Conservation (phyloP, 176 grass and related monocot species). For the Ensete ventricosum region DNA sequence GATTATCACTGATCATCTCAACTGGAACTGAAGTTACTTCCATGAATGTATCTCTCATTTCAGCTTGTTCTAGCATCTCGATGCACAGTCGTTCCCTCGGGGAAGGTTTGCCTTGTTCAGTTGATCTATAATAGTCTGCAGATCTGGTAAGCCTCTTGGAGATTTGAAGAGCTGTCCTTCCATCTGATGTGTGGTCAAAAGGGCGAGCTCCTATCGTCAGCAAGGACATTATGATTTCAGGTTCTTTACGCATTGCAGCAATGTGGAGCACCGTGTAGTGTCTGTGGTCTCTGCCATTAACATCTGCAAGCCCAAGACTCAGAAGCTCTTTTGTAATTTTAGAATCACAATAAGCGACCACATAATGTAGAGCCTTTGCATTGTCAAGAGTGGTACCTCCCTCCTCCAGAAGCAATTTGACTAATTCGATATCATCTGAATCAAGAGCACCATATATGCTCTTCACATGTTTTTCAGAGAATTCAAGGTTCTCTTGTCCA, state of each 20-base stretch:
- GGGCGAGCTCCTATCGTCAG: constrained; percentile 9
- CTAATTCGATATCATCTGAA: constrained; percentile 20
- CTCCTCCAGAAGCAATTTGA: constrained; percentile 12
- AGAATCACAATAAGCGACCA: constrained; percentile 4
- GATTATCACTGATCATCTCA: constrained; percentile 2
- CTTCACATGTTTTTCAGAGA: constrained; percentile 5
- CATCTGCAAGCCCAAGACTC: constrained; percentile 1
- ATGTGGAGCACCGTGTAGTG: constrained; percentile 5
- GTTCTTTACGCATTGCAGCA: constrained; percentile 17
- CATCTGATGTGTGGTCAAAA: not conserved
- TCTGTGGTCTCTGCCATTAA: constrained; percentile 6
- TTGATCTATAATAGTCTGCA: not conserved
- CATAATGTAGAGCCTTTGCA: constrained; percentile 18
- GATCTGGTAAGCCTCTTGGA: constrained; percentile 14
- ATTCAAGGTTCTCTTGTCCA: not conserved
- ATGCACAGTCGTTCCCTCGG: constrained; percentile 7
- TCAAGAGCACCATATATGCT: constrained; percentile 5
- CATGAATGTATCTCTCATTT: not conserved
- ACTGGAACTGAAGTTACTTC: constrained; percentile 12
- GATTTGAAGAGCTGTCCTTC: constrained; percentile 17
- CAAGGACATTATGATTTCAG: constrained; percentile 15
- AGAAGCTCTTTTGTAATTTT: constrained; percentile 17
- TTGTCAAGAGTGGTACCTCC: constrained; percentile 2
- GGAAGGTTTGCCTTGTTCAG: constrained; percentile 4
- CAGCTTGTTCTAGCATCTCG: constrained; percentile 15